Evolutionary conservation across 257 asterid genomes (phyloP).

Genomic region (Rauvolfia tetraphylla): DNA sequence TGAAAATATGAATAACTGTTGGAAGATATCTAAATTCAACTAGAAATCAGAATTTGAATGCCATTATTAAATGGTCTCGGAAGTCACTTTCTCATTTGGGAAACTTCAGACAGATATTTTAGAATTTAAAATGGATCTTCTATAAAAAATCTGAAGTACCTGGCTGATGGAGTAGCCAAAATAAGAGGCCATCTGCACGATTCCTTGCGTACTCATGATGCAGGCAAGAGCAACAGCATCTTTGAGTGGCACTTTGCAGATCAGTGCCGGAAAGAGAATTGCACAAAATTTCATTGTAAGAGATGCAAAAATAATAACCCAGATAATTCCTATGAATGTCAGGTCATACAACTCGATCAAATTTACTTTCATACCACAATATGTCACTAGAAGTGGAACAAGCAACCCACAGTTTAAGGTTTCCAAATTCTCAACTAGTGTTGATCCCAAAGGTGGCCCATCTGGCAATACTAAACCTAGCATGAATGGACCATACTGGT

Average conservation of each 20-base stretch:
- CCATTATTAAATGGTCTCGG: not conserved
- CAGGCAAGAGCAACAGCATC: conserved; percentile 74
- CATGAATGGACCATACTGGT: conserved; percentile 74
- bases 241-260: conserved; percentile 62
- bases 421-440: conserved; percentile 68
- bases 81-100: not conserved
- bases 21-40: not conserved
- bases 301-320: conserved; percentile 28
- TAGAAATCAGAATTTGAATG: not conserved
- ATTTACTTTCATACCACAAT: conserved; percentile 67
- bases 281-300: conserved; percentile 37
- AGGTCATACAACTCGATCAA: conserved; percentile 51
- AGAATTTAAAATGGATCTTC: not conserved
- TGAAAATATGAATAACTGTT: not conserved
- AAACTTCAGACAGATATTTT: not conserved
- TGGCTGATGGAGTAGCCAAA: conserved; percentile 26
- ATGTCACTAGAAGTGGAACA: conserved; percentile 71
- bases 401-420: conserved; percentile 58
- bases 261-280: conserved; percentile 45
- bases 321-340: conserved; percentile 27
- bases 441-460: conserved; percentile 92
- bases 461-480: conserved; percentile 74
- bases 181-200: conserved; percentile 73
- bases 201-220: conserved; percentile 71
- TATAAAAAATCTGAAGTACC: conserved; percentile 13